A percentile compares a stretch with the other conserved stretches of the same genome.
Evolutionary conservation across 441 rosid genomes (phyloP).

Genomic region (Flueggea neowawraea): DNA sequence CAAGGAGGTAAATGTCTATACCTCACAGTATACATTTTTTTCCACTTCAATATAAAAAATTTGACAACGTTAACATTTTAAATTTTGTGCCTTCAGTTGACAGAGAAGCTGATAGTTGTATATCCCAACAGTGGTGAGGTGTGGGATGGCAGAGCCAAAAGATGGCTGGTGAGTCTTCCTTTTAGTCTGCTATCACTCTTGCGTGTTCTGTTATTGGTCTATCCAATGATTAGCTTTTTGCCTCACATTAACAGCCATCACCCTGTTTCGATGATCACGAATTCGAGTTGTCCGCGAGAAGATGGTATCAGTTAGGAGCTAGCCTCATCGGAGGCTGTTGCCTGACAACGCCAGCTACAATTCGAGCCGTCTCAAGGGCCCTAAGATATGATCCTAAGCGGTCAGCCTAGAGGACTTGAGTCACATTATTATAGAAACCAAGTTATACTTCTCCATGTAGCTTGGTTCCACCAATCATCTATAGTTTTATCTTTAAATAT

Average conservation of each 20-base stretch:
- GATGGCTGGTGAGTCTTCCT: slow-evolving; percentile 72
- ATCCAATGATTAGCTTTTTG: too few species aligned
- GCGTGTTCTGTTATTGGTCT: too few species aligned
- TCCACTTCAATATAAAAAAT: background rate
- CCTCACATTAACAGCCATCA: slow-evolving; percentile 55
- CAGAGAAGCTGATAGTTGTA: slow-evolving; percentile 60
- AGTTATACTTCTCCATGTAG: too few species aligned
- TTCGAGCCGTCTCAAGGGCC: slow-evolving; percentile 59
- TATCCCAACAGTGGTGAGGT: slow-evolving; percentile 94
- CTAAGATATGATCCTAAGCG: slow-evolving; percentile 31
- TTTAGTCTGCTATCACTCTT: background rate
- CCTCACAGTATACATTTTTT: background rate
- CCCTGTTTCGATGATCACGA: slow-evolving; percentile 66
- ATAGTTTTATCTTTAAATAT: too few species aligned
- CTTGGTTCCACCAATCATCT: too few species aligned
- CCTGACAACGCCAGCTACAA: slow-evolving; percentile 73
- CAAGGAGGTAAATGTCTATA: slow-evolving; percentile 35
- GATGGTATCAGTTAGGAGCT: slow-evolving; percentile 82
- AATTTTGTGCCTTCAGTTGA: slow-evolving; percentile 44
- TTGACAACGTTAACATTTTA: background rate
- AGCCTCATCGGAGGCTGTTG: slow-evolving; percentile 92
- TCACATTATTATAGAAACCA: background rate
- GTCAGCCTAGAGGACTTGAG: background rate
- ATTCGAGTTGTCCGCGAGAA: slow-evolving; percentile 53
- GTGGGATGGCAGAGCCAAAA: slow-evolving; percentile 85